phyloP scores from a whole-genome alignment of 108 stramenopile genomes.

The Parietichytrium sp. region DNA sequence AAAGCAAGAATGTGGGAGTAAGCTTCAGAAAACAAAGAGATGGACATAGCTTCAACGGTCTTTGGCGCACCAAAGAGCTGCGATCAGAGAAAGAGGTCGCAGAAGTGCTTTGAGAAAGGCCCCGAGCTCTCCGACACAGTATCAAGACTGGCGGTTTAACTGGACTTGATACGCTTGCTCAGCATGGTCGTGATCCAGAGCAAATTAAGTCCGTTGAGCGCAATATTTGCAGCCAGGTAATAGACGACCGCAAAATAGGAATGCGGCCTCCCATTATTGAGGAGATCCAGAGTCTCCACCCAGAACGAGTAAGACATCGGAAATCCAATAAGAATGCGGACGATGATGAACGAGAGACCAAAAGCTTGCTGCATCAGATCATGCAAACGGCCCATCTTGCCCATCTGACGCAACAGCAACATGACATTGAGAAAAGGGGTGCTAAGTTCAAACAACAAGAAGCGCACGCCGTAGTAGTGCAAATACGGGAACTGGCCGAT shows the following conservation, averaged over 20 bases:
- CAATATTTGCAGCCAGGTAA: conserved; percentile 10
- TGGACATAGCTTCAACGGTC: no score
- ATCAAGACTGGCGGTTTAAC: no score
- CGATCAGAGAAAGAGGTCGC: no score
- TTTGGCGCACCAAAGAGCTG: no score
- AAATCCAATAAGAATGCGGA: conserved; percentile 14
- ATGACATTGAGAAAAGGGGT: conserved; percentile 12
- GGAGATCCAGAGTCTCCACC: neutral
- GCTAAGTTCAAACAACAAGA: conserved; percentile 13
- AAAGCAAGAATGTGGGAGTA: no score
- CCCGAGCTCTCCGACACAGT: no score
- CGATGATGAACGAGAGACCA: neutral
- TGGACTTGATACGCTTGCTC: no score
- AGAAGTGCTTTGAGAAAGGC: no score
- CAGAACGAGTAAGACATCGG: neutral
- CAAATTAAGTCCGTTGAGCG: conserved; percentile 8
- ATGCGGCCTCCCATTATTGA: neutral
- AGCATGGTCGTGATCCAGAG: conserved; percentile 26
- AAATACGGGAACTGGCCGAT: conserved; percentile 35
- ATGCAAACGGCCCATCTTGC: neutral
- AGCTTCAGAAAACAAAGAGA: no score
- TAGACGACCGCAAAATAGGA: conserved; percentile 1
- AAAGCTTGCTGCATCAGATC: neutral
- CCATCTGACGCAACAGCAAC: neutral
- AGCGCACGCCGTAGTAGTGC: conserved; percentile 32